Base-by-base conservation (phyloP, 768 basidiomycete genomes). In the Tylopilus intermedius region DNA sequence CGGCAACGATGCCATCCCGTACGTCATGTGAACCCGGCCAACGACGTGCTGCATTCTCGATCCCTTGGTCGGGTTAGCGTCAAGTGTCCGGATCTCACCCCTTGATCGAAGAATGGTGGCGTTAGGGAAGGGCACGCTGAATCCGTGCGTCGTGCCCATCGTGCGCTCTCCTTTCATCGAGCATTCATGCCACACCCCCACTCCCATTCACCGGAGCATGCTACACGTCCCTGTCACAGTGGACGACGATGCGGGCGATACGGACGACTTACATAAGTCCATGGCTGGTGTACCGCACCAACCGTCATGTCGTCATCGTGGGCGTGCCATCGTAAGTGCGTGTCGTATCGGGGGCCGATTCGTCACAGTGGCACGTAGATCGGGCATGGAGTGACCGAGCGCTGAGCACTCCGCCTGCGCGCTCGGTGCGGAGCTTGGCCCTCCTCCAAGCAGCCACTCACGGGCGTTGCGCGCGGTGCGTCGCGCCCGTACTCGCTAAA, bases 51-150 rank as follows among this genome's bases (percentile, higher is more conserved):
- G n/a, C 38, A 18, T 38, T 38, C 38, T 37, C 4, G 4, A 37
- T 37, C 14, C 13, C 13, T 37, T 5, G 14, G 13, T 37, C 15
- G 35, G 35, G 13, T 15, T 33, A n/a, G 37, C 15, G 37, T 37
- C 35, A n/a, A 24, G 8, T 38, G 10, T 38, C 8, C 5, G 38
- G n/a, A 38, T 38, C n/a, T 44, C 30, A 41, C 7, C 39, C 43
- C 50, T 52, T 39, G 50, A 54, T 54, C 50, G 10, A 14, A 52
- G 39, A 40, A 51, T 33, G 43, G 53, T 52, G 53, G 53, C 53
- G 53, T 48, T 35, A 27, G n/a, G 18, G 43, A 30, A 45, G 11
- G 8, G 21, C 40, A 41, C 35, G 43, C 43, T 26, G 18, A 33
- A 51, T 38, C 35, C 32, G 18, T 44, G 32, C 24, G 26, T 27